Evolutionary conservation across 371 early-diverging fungal species (phyloP), one percentile per base, ranked within the genome.

Genomic region (Saksenaea oblongispora): DNA sequence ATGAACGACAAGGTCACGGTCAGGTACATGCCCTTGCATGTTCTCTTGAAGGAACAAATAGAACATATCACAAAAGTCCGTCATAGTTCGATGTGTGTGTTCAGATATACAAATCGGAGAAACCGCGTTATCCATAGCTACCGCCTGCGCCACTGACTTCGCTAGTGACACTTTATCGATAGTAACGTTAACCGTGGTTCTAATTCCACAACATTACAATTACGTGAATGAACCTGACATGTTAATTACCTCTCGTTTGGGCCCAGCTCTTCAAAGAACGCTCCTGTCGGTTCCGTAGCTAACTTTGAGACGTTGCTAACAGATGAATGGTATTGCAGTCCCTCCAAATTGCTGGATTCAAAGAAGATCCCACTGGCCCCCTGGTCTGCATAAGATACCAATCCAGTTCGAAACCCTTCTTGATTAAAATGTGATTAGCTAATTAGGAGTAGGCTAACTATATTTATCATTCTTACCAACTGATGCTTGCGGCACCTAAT

Each of bases 81-180:
- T 61, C 1, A 34, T 31, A 5, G 37, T 42, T 3, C 24, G n/a
- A 7, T n/a, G 26, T 0, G 42, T 60, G 11, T 63, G 53, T 22
- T 75, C 75, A 3, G 67, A 58, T 15, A 72, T 55, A 51, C 75
- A 75, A 1, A 75, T 26, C 0, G 72, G 75, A 3, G 31, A 44
- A 18, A 34, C 18, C 3, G 56, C 44, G 2, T 54, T 59, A 65
- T 75, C 67, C 17, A 26, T 15, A 4, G 64, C 22, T 18, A 72
- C 57, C 11, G 47, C 37, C n/a, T 53, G 10, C 10, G 70, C 73
- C 1, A 72, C 60, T 1, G 63, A 62, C 22, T 42, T 41, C 1
- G 72, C 70, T 7, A 75, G 34, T 3, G 42, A 51, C 36, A 36
- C 34, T 9, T 60, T 34, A 13, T 69, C 72, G 14, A 69, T n/a